Evolutionary conservation across 768 basidiomycete species (phyloP).

Genomic region (Termitomyces sp.): DNA sequence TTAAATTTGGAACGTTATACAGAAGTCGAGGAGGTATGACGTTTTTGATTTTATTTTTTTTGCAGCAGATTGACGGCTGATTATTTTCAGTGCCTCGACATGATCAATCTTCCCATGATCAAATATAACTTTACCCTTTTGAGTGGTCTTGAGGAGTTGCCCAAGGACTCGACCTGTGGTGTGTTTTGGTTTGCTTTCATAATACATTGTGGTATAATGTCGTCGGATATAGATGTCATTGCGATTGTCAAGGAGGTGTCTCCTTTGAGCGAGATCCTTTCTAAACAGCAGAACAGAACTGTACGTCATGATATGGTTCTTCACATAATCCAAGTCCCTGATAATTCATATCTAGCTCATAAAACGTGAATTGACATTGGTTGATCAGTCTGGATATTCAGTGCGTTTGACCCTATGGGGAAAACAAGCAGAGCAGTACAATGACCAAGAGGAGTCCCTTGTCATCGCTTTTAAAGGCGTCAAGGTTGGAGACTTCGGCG

Average conservation of each 20-base stretch:
- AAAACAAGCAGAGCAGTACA: constrained; percentile 82
- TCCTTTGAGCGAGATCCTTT: constrained; percentile 62
- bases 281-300: constrained; percentile 66
- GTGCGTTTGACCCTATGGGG: constrained; percentile 94
- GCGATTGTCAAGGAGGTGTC: constrained; percentile 78
- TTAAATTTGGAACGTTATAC: constrained; percentile 80
- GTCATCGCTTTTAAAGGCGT: constrained; percentile 93
- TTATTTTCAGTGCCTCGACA: constrained; percentile 71
- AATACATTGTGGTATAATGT: constrained; percentile 5
- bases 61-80: constrained; percentile 5
- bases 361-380: constrained; percentile 87
- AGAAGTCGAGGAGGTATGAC: constrained; percentile 74
- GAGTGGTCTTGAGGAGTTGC: constrained; percentile 48
- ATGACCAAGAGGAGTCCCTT: constrained; percentile 42
- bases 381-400: constrained; percentile 74
- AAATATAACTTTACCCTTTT: constrained; percentile 81
- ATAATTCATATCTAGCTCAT: constrained; percentile 44
- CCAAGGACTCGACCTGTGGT: constrained; percentile 86
- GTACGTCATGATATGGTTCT: constrained; percentile 28
- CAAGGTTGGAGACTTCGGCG: constrained; percentile 89
- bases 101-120: constrained; percentile 67
- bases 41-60: background rate
- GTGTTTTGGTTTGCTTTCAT: constrained; percentile 18
- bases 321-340: background rate
- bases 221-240: constrained; percentile 63